These are phyloP conservation scores for Beauveria varroae DNA, from an alignment of 2,329 filamentous ascomycete genomes.

Conservation along the genomic window DNA sequence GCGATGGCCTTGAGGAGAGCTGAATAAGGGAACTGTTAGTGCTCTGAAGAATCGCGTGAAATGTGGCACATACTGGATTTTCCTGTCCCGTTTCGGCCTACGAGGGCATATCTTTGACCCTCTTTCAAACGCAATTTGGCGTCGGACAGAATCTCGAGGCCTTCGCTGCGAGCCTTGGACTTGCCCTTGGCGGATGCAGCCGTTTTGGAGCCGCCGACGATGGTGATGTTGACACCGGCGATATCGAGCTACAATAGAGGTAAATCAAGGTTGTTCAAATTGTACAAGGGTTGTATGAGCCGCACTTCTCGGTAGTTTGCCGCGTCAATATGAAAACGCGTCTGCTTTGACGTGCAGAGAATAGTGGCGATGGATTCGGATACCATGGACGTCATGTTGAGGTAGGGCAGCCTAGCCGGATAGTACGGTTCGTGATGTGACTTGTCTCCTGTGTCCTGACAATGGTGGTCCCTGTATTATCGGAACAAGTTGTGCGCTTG, in stretches of 20 bases:
- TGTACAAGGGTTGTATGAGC: neutral
- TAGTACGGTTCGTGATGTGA: neutral
- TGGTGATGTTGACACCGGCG: conserved; percentile 63
- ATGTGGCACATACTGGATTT: conserved; percentile 58
- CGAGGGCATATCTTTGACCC: conserved; percentile 66
- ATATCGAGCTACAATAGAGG: conserved; percentile 53
- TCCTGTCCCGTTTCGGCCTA: conserved; percentile 75
- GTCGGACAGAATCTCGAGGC: conserved; percentile 61
- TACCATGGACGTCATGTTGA: conserved; percentile 39
- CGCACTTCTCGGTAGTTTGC: conserved; percentile 50
- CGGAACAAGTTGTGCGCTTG: neutral
- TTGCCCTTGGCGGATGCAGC: conserved; percentile 32
- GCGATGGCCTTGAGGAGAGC: conserved; percentile 68
- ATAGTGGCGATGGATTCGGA: conserved; percentile 46
- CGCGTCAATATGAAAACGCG: conserved; percentile 53
- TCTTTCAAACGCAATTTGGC: conserved; percentile 66
- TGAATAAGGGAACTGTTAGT: conserved; percentile 21
- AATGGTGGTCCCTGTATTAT: neutral
- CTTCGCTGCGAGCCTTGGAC: conserved; percentile 41
- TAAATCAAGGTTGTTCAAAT: neutral
- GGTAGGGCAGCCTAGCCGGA: neutral
- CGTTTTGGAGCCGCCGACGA: conserved; percentile 29
- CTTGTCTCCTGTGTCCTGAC: neutral
- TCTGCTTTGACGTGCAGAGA: conserved; percentile 59
- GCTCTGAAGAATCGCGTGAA: neutral